Evolutionary conservation across 345 rosid species (phyloP), one percentile per base, ranked within the genome.

Genomic region (Cardamine occulta): DNA sequence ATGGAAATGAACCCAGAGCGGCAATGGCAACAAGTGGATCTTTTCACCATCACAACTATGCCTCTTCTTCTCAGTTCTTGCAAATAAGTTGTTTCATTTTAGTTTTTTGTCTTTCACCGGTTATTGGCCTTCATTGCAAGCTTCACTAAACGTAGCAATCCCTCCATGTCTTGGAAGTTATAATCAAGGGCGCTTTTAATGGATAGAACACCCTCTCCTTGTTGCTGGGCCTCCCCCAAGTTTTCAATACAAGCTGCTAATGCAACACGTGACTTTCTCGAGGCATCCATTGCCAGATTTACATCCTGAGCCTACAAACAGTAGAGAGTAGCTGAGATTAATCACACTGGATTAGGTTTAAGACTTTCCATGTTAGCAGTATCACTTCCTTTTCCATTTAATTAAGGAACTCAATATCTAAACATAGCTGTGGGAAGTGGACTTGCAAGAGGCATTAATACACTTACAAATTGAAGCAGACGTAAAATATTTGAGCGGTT

Each of bases 91-190:
- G 68, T 72, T 57, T 24, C 63, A 28, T 26, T 54, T 51, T 21
- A 21, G 23, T 14, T 58, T 23, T 58, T 18, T 32, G 19, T 63
- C 51, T 24, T 76, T 85, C 75, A 89, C 28, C 82, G 87, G 83
- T 86, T 80, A 56, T 86, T 89, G 72, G 91, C 91, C 72, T 93
- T 91, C 77, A 87, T 84, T 39, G 99, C 98, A 59, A 91, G 85
- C 81, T 89, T 85, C 73, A 96, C 93, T 76, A 91, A 80, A 70
- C 75, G 91, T 70, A 96, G 76, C 34, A 93, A 80, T 57, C 90
- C 94, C 67, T 91, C 94, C 59, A 96, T 81, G 58, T 96, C 98
- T 51, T 96, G 99, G 80, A 96, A 96, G 84, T 83, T 89, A 74
- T 86, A 93, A 85, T 96, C 98, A 81, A 96, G 93, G 68, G 99